phyloP scores from a whole-genome alignment of 176 grass and related monocot species.

The Thinopyrum elongatum region DNA sequence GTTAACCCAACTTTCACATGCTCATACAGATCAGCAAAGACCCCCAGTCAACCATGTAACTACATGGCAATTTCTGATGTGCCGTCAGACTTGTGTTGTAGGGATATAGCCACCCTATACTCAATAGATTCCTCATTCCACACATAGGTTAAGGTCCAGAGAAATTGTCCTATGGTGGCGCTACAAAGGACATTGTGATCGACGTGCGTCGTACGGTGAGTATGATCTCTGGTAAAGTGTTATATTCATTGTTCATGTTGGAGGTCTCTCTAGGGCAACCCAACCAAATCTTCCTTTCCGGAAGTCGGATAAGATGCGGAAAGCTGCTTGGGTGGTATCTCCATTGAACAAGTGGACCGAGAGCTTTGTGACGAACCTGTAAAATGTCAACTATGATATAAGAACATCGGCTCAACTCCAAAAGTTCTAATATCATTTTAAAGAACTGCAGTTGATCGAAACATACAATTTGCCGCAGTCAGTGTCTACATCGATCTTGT shows the following conservation, averaged over 20 bases:
- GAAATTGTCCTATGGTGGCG: not conserved
- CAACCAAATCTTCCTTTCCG: constrained; percentile 95
- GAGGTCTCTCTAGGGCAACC: constrained; percentile 82
- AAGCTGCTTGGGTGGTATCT: constrained; percentile 77
- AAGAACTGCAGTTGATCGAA: constrained; percentile 22
- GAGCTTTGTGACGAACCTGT: constrained; percentile 86
- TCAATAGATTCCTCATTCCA: constrained; percentile 19
- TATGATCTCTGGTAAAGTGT: not conserved
- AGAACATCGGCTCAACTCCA: constrained; percentile 7
- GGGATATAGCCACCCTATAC: not conserved
- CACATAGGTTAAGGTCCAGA: not conserved
- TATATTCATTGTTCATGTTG: constrained; percentile 45
- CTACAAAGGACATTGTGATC: constrained; percentile 1
- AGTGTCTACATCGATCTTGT: constrained; percentile 73
- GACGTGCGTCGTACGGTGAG: not conserved
- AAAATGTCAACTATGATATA: constrained; percentile 26
- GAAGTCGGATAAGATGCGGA: constrained; percentile 81
- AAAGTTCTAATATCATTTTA: not conserved
- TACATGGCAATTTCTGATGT: not conserved
- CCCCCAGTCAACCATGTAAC: not conserved
- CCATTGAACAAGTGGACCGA: constrained; percentile 75
- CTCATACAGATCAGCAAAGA: not conserved
- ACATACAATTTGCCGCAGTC: constrained; percentile 70
- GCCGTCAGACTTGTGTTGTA: not conserved
- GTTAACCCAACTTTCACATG: not conserved